phyloP scores from a whole-genome alignment of 1,284 basidiomycete species.

The Quambalaria eucalypti region DNA sequence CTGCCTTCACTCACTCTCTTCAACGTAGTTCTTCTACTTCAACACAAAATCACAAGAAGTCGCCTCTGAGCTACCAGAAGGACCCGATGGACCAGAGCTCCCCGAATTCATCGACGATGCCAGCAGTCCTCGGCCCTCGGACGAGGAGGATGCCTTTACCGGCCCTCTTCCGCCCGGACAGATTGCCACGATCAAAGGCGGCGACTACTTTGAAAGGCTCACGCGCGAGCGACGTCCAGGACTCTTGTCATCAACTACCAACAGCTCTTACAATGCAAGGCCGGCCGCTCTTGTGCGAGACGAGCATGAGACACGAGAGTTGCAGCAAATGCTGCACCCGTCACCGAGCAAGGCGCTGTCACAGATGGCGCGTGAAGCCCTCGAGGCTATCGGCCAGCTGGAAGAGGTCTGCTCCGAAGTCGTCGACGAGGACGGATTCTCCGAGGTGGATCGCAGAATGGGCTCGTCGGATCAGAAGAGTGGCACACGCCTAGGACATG shows the following conservation, averaged over 20 bases:
- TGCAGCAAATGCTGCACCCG: constrained; percentile 18
- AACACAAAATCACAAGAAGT: constrained; percentile 82
- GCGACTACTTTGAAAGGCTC: background rate
- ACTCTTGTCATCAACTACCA: background rate
- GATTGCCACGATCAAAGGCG: constrained; percentile 4
- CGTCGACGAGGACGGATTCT: constrained; percentile 19
- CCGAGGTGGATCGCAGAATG: constrained; percentile 11
- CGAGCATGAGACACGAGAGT: constrained; percentile 17
- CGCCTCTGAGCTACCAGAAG: constrained; percentile 66
- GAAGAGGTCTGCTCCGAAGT: constrained; percentile 23
- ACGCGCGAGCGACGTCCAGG: background rate
- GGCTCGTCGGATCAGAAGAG: background rate
- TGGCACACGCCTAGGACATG: constrained; percentile 7
- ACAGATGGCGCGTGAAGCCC: constrained; percentile 15
- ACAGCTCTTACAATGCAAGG: background rate
- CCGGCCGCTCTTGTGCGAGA: constrained; percentile 11
- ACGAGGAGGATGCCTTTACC: background rate
- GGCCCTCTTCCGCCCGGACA: background rate
- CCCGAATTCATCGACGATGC: background rate
- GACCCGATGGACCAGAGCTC: constrained; percentile 1
- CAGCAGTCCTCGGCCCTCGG: too few species aligned
- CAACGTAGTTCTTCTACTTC: constrained; percentile 73
- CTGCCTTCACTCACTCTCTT: background rate
- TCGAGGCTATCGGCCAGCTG: constrained; percentile 21
- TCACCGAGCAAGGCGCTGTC: constrained; percentile 9